phyloP scores from a whole-genome alignment of 768 basidiomycete species.

The Rhizopogon salebrosus region DNA sequence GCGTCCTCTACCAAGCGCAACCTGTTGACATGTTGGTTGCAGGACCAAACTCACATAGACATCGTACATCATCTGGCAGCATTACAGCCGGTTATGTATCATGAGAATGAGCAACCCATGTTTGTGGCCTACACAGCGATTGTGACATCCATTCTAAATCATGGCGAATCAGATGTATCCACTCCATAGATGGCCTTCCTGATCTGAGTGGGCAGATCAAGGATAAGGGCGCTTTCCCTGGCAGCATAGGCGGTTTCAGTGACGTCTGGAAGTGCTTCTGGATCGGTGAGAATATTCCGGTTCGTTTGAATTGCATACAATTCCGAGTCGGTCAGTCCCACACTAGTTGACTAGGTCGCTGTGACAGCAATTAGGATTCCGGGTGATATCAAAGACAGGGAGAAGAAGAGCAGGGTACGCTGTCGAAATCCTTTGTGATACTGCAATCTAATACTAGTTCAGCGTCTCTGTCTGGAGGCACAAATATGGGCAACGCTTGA shows the following conservation, averaged over 20 bases:
- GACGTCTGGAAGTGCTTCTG: constrained; percentile 39
- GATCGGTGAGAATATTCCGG: constrained; percentile 1
- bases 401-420: not conserved
- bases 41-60: not conserved
- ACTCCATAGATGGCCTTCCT: not conserved
- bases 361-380: constrained; percentile 3
- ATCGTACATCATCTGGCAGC: not conserved
- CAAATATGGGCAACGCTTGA: constrained; percentile 32
- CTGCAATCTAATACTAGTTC: not conserved
- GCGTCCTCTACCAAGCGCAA: not conserved
- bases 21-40: not conserved
- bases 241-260: constrained; percentile 39
- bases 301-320: not conserved
- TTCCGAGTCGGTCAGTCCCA: not conserved
- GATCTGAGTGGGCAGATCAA: constrained; percentile 5
- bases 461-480: constrained; percentile 30
- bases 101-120: not conserved
- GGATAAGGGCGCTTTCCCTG: constrained; percentile 24
- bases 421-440: not conserved
- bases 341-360: not conserved
- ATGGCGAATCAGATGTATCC: not conserved
- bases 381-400: not conserved
- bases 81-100: not conserved
- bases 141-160: not conserved
- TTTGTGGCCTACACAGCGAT: not conserved